These are phyloP conservation scores for Plenodomus tracheiphilus DNA, from an alignment of 2,329 filamentous ascomycete species.

Conservation along the genomic window DNA sequence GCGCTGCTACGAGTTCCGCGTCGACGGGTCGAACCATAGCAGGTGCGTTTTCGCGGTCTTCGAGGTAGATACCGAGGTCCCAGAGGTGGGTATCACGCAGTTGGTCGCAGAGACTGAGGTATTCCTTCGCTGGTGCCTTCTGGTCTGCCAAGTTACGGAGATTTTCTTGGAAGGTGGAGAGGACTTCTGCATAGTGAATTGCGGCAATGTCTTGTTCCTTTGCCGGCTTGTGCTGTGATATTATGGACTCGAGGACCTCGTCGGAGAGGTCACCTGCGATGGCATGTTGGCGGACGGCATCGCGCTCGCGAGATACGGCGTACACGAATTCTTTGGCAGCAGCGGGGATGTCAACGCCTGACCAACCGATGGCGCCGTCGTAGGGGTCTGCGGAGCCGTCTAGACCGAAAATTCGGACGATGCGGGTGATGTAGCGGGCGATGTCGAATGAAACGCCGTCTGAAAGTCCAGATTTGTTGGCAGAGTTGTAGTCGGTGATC, in stretches of 20 bases:
- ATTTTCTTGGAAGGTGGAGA: slow-evolving; percentile 62
- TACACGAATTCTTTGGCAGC: slow-evolving; percentile 64
- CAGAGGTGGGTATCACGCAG: slow-evolving; percentile 82
- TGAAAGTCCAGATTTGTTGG: slow-evolving; percentile 46
- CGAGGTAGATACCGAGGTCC: slow-evolving; percentile 82
- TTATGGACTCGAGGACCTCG: slow-evolving; percentile 43
- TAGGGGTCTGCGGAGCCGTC: slow-evolving; percentile 58
- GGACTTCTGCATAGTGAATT: slow-evolving; percentile 53
- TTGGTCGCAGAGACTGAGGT: slow-evolving; percentile 70
- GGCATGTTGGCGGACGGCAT: slow-evolving; percentile 60
- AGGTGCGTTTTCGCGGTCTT: slow-evolving; percentile 73
- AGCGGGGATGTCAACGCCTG: slow-evolving; percentile 65
- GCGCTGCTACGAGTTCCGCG: slow-evolving; percentile 56
- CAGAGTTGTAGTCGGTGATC: slow-evolving; percentile 74
- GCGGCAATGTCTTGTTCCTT: slow-evolving; percentile 34
- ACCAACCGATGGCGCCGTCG: slow-evolving; percentile 62
- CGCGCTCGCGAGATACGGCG: slow-evolving; percentile 60
- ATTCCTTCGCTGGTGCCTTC: slow-evolving; percentile 65
- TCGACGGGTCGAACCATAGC: slow-evolving; percentile 74
- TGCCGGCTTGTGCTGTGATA: slow-evolving; percentile 37
- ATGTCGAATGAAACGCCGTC: slow-evolving; percentile 56
- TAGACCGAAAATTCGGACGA: slow-evolving; percentile 83
- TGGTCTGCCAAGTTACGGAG: slow-evolving; percentile 58
- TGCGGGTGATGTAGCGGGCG: slow-evolving; percentile 79
- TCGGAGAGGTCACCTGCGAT: slow-evolving; percentile 48